phyloP scores from a whole-genome alignment of 345 rosid genomes.

The Draba incana region DNA sequence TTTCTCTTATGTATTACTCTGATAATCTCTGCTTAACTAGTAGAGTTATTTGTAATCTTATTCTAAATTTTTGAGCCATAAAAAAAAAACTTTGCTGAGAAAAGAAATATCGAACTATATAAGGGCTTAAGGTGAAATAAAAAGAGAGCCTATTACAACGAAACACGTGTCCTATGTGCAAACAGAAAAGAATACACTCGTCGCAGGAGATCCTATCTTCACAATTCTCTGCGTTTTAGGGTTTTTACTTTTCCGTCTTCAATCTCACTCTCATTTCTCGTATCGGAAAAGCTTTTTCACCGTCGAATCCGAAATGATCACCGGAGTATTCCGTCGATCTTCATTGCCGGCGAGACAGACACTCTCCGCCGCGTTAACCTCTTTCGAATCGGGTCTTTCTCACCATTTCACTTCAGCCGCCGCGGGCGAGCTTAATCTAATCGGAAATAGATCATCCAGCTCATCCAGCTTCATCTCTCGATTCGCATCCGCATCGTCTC shows the following conservation, averaged over 20 bases:
- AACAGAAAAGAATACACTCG: not conserved
- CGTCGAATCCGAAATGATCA: constrained; percentile 36
- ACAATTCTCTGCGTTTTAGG: not conserved
- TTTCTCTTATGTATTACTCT: constrained; percentile 23
- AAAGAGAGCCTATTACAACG: not conserved
- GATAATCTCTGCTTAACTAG: constrained; percentile 28
- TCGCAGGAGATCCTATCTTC: not conserved
- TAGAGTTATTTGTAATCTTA: constrained; percentile 33
- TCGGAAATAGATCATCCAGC: constrained; percentile 14
- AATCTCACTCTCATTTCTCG: not conserved
- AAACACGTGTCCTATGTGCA: not conserved
- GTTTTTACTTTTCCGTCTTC: not conserved
- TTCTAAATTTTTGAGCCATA: not conserved
- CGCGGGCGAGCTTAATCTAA: not conserved
- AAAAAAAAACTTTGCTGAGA: not conserved
- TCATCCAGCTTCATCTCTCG: not conserved
- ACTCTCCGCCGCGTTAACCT: constrained; percentile 16
- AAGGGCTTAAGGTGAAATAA: not conserved
- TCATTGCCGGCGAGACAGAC: constrained; percentile 13
- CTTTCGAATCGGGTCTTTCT: constrained; percentile 10
- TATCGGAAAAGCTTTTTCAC: not conserved
- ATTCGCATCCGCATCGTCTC: constrained; percentile 1
- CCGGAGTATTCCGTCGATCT: constrained; percentile 36
- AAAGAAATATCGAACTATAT: not conserved
- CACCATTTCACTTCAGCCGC: constrained; percentile 28